These are phyloP conservation scores for Alternaria infectoria DNA, from an alignment of 2,329 filamentous ascomycete species.

Conservation along the genomic window DNA sequence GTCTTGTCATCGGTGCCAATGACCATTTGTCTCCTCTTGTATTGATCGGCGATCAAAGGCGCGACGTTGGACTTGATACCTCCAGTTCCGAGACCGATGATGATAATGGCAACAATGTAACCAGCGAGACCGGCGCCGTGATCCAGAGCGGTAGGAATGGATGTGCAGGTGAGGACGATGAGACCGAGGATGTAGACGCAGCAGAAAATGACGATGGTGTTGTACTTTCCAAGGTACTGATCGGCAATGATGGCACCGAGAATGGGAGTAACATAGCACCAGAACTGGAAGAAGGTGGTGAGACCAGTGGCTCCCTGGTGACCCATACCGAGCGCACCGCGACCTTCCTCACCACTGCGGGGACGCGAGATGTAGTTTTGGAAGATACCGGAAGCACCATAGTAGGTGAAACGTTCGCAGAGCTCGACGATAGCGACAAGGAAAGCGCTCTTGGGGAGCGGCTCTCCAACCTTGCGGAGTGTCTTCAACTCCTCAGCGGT, in stretches of 20 bases:
- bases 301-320: slow-evolving; percentile 55
- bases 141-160: slow-evolving; percentile 68
- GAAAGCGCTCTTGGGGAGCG: slow-evolving; percentile 55
- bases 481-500: slow-evolving; percentile 52
- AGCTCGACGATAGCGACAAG: slow-evolving; percentile 58
- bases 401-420: slow-evolving; percentile 59
- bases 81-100: slow-evolving; percentile 76
- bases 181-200: slow-evolving; percentile 70
- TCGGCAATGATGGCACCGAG: slow-evolving; percentile 64
- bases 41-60: slow-evolving; percentile 58
- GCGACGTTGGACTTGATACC: slow-evolving; percentile 83
- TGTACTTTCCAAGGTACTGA: slow-evolving; percentile 73
- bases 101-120: slow-evolving; percentile 66
- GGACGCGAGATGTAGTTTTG: slow-evolving; percentile 58
- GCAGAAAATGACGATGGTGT: slow-evolving; percentile 72
- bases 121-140: slow-evolving; percentile 66
- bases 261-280: slow-evolving; percentile 41
- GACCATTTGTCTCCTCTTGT: slow-evolving; percentile 51
- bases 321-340: slow-evolving; percentile 52
- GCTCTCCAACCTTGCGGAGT: slow-evolving; percentile 55
- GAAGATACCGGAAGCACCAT: slow-evolving; percentile 55
- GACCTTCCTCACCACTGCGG: slow-evolving; percentile 45
- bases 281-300: slow-evolving; percentile 55
- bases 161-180: slow-evolving; percentile 69
- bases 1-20: slow-evolving; percentile 51